Evolutionary conservation across 148 eudicot genomes (phyloP).

Genomic region (Amaranthus palmeri): DNA sequence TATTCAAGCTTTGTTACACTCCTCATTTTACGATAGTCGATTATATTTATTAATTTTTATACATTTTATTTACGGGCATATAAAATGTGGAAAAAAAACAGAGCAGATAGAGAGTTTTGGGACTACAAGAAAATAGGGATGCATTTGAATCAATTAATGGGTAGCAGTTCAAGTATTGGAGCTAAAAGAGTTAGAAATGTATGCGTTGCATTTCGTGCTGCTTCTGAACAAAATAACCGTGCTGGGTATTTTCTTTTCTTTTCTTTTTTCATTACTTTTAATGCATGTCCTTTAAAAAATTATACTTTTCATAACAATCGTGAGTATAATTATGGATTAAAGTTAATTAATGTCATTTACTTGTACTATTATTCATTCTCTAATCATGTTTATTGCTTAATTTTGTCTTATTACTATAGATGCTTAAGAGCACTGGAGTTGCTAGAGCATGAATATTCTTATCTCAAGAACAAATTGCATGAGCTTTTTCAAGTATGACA

Average conservation of each 20-base stretch:
- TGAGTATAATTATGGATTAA: conserved; percentile 3
- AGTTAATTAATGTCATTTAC: conserved; percentile 18
- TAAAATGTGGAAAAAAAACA: conserved; percentile 12
- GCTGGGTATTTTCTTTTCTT: conserved; percentile 41
- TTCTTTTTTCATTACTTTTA: not conserved
- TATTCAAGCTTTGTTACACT: too few relatives aligned
- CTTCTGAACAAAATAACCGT: conserved; percentile 74
- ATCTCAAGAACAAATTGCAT: conserved; percentile 87
- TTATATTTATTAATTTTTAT: not conserved
- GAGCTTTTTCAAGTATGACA: conserved; percentile 76
- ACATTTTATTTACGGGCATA: not conserved
- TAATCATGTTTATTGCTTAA: not conserved
- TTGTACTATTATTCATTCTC: not conserved
- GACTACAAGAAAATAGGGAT: conserved; percentile 84
- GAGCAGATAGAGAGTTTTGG: conserved; percentile 65
- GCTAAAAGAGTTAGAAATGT: conserved; percentile 78
- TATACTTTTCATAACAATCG: conserved; percentile 19
- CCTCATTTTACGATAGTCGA: too few relatives aligned
- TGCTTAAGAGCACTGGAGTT: conserved; percentile 74
- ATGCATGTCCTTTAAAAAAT: not conserved
- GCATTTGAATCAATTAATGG: conserved; percentile 88
- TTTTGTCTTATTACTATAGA: conserved; percentile 33
- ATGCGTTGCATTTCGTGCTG: conserved; percentile 82
- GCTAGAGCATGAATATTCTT: conserved; percentile 82
- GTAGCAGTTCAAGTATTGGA: conserved; percentile 97